Base-by-base conservation (phyloP, 495 filamentous ascomycete genomes). In the Venustampulla echinocandica region DNA sequence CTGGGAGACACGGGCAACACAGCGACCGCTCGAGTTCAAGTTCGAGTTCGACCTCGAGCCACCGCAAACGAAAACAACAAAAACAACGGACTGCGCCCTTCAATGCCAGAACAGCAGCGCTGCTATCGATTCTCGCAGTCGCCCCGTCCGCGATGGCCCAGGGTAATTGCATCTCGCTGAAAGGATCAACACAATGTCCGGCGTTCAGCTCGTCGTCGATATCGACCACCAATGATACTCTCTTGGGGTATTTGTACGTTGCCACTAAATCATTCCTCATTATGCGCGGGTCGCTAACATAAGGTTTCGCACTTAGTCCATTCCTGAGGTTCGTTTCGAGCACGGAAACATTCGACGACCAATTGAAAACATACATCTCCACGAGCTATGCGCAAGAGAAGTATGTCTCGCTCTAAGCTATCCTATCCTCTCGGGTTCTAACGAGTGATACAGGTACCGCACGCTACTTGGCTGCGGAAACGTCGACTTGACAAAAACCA, bases 201-300 rank as follows among this genome's bases (percentile, higher is more conserved):
- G 89, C 90, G 22, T 99, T 94, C 63, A 80, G 78, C 57, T 62
- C 74, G 27, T 79, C 93, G 1, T 92, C 85, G 2, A 77, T 99
- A 32, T 90, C 88, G 24, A 22, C 37, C 10, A 90, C 81, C 33
- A 76, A 77, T 59, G 66, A 64, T 28, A 68, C 65, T 40, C 61
- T 94, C 39, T 73, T 76, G 45, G 74, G 73, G 33, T 64, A 79
- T 54, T 98, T 87, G 90, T 97, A 74, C 63, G 89, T n/a, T n/a
- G n/a, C n/a, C n/a, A n/a, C n/a, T n/a, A n/a, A n/a, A n/a, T 78
- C 47, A 47, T 20, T 37, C 27, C 10, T 10, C 27, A 24, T 23
- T 25, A 41, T 32, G 28, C 36, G 0, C 14, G 46, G 43, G 25
- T 17, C 36, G 43, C 25, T 32, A 19, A 48, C 14, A 19, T 42